Conservation (phyloP, 331 rosid species). For the Malus hybrid region DNA sequence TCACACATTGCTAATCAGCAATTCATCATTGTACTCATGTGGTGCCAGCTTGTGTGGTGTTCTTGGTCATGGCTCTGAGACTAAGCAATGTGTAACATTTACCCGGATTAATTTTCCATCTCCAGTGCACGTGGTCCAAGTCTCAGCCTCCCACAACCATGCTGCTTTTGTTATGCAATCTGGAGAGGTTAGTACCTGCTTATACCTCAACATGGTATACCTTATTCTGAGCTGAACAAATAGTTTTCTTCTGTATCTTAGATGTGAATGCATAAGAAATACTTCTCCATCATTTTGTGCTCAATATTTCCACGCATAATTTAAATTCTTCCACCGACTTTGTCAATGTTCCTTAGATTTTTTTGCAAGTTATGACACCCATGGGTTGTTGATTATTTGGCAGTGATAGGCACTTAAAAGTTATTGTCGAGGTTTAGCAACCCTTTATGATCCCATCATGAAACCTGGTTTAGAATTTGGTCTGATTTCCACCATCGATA, state of each 20-base stretch:
- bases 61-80: slow-evolving; percentile 88
- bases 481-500: not conserved
- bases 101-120: slow-evolving; percentile 61
- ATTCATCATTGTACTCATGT: slow-evolving; percentile 78
- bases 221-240: not conserved
- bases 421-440: not conserved
- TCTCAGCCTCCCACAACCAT: slow-evolving; percentile 85
- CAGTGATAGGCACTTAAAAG: not conserved
- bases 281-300: not conserved
- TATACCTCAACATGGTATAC: not conserved
- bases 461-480: not conserved
- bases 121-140: slow-evolving; percentile 53
- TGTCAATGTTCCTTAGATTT: not conserved
- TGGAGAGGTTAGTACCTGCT: slow-evolving; percentile 64
- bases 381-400: not conserved
- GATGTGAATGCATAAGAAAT: not conserved
- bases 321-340: not conserved
- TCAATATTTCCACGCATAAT: not conserved
- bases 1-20: slow-evolving; percentile 72
- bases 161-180: slow-evolving; percentile 78
- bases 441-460: not conserved
- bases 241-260: not conserved
- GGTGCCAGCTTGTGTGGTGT: slow-evolving; percentile 91
- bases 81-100: slow-evolving; percentile 70
- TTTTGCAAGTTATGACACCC: not conserved